phyloP scores from a whole-genome alignment of 31 red algal species.

The Odonthalia washingtoniensis region DNA sequence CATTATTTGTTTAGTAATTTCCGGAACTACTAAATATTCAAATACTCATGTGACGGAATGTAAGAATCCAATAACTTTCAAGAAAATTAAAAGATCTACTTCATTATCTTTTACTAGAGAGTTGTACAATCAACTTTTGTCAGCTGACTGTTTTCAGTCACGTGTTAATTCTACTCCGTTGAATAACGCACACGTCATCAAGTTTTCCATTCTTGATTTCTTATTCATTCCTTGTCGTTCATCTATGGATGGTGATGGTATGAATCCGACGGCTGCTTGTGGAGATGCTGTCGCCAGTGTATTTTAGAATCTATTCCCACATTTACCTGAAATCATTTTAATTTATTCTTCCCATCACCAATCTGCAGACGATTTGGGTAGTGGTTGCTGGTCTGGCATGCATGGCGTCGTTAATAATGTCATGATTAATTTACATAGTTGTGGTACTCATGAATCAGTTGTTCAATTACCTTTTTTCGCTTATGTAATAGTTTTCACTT shows the following conservation, averaged over 20 bases:
- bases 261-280: constrained; percentile 29
- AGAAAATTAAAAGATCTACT: too few relatives aligned
- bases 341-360: too few relatives aligned
- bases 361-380: too few relatives aligned
- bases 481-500: constrained; percentile 50
- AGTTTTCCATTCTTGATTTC: constrained; percentile 54
- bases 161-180: too few relatives aligned
- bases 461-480: too few relatives aligned
- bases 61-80: too few relatives aligned
- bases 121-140: too few relatives aligned
- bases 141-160: too few relatives aligned
- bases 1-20: constrained; percentile 62
- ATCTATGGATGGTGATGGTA: background rate
- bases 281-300: constrained; percentile 53
- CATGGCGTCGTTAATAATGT: constrained; percentile 12
- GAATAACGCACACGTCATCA: constrained; percentile 30
- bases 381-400: too few relatives aligned
- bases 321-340: constrained; percentile 24
- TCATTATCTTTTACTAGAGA: too few relatives aligned
- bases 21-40: constrained; percentile 49
- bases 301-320: constrained; percentile 35
- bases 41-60: background rate
- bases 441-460: too few relatives aligned
- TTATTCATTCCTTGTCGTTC: constrained; percentile 56
- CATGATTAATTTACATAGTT: too few relatives aligned